Conservation (phyloP, 2,329 filamentous ascomycete species). For the Phaeosphaeriaceae sp. region DNA sequence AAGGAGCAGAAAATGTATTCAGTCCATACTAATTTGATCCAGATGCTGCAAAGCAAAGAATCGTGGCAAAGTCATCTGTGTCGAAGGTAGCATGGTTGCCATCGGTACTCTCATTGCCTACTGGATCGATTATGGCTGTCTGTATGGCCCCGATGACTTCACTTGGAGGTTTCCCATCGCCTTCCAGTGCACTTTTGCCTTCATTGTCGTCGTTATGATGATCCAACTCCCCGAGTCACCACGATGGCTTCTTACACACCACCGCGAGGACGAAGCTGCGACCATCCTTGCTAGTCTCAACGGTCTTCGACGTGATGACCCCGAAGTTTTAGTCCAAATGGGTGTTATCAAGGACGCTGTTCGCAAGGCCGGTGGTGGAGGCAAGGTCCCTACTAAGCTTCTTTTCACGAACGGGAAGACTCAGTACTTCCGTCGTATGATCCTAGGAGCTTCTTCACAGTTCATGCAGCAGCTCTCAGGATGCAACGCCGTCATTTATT, state of each 20-base stretch:
- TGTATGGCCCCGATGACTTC: constrained; percentile 36
- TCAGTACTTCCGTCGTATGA: constrained; percentile 67
- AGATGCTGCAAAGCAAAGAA: constrained; percentile 59
- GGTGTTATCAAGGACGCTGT: constrained; percentile 66
- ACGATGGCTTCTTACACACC: constrained; percentile 42
- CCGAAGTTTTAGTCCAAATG: constrained; percentile 63
- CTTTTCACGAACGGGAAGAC: constrained; percentile 67
- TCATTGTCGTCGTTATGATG: constrained; percentile 46
- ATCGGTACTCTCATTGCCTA: constrained; percentile 59
- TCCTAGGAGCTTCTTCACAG: constrained; percentile 65
- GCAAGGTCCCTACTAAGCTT: constrained; percentile 48
- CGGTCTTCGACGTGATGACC: constrained; percentile 56
- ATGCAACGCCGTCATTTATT: constrained; percentile 54
- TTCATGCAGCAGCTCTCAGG: constrained; percentile 63
- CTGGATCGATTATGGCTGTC: constrained; percentile 58
- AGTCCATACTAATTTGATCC: neutral
- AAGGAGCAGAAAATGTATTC: neutral
- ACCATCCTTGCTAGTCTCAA: constrained; percentile 57
- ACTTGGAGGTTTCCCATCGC: constrained; percentile 60
- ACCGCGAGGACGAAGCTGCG: constrained; percentile 54
- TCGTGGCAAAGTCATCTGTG: constrained; percentile 65
- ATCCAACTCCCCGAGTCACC: constrained; percentile 39
- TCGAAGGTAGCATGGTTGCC: constrained; percentile 59
- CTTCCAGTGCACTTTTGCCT: constrained; percentile 58
- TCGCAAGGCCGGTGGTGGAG: constrained; percentile 42